Evolutionary conservation across 768 basidiomycete genomes (phyloP), one percentile per base, ranked within the genome.

Genomic region (Pisolithus albus): DNA sequence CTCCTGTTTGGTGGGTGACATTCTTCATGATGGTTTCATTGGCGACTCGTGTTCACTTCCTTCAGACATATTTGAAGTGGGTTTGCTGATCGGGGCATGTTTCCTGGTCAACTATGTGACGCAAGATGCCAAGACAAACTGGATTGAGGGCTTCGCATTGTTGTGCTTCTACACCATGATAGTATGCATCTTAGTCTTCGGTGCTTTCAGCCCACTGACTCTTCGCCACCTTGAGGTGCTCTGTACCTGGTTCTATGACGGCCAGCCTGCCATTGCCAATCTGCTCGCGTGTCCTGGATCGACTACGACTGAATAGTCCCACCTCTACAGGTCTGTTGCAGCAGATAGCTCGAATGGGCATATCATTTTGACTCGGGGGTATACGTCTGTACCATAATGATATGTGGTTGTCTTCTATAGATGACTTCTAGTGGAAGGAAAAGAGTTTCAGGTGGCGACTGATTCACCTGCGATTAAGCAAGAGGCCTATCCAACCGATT

Each of bases 51-150:
- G 8, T 46, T 47, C 15, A 47, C 18, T 8, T 43, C 26, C 50
- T 2, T n/a, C 53, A 86, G 86, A 88, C 65, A 67, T 83, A 47
- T 86, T 83, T 57, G 84, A 88, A 61, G 76, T 88, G 3, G 78
- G 81, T 0, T 56, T 83, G 19, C 67, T 88, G 32, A 62, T 89
- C 4, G 84, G 80, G 1, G 74, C 84, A 2, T 83, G 81, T 60
- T 87, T 88, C 70, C 68, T 88, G 45, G 86, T 88, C 48, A 89
- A 89, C 66, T 87, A 85, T 60, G 82, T 88, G 47, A 87, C 86
- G 11, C 83, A 84, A 0, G 86, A 88, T 61, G 71, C 80, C 13
- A 87, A 88, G 66, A 88, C 87, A 4, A 88, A 88, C 59, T 88
- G 86, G 84, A 80, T 77, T 1, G 86, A 88, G 68, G 84, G 87